These are phyloP conservation scores for Nigrograna mackinnonii DNA, from an alignment of 2,329 filamentous ascomycete genomes.

Conservation along the genomic window DNA sequence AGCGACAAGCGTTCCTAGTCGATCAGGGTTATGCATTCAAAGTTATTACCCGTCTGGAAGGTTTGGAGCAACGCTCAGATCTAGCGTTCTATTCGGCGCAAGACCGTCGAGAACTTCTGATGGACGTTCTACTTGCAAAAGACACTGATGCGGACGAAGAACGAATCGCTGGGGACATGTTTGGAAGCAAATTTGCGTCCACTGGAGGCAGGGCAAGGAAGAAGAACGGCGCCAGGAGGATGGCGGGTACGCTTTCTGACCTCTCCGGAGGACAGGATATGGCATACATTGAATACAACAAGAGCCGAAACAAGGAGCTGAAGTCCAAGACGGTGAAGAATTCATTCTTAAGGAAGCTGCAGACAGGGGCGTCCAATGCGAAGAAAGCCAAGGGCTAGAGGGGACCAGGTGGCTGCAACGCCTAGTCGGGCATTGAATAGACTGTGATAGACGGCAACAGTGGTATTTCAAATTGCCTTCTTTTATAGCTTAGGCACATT, in stretches of 20 bases:
- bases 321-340: conserved; percentile 45
- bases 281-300: conserved; percentile 69
- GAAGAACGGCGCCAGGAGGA: conserved; percentile 71
- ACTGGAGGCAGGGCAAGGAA: conserved; percentile 53
- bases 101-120: conserved; percentile 83
- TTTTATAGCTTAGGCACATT: not conserved
- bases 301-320: conserved; percentile 51
- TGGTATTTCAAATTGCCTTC: not conserved
- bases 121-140: conserved; percentile 87
- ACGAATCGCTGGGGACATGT: conserved; percentile 69
- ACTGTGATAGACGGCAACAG: not conserved
- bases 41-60: conserved; percentile 93
- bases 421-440: no score
- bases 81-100: conserved; percentile 78
- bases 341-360: conserved; percentile 49
- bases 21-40: conserved; percentile 99
- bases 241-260: conserved; percentile 82
- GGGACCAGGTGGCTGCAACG: no score
- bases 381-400: no score
- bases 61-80: conserved; percentile 80
- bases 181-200: conserved; percentile 52
- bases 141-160: conserved; percentile 73
- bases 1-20: conserved; percentile 93
- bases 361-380: conserved; percentile 17
- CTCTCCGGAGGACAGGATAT: conserved; percentile 92